Conservation (phyloP, 73 alveolate genomes). For the Uronychia setigera region DNA sequence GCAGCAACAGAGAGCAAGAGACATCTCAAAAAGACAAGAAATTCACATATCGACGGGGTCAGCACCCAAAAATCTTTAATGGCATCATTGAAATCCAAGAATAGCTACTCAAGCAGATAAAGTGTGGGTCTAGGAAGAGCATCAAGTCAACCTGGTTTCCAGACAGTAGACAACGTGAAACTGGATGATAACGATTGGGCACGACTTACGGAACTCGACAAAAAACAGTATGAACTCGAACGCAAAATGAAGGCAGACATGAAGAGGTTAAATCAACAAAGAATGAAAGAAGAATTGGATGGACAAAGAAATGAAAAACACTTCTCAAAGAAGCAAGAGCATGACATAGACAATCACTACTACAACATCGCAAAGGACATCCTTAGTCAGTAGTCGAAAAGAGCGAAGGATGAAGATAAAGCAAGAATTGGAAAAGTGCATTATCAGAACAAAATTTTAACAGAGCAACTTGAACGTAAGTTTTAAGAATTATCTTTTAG, state of each 20-base stretch:
- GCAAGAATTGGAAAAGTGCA: neutral
- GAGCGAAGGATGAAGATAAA: neutral
- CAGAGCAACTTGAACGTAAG: neutral
- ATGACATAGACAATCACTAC: neutral
- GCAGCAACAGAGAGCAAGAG: neutral
- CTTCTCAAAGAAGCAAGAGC: neutral
- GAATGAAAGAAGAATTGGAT: neutral
- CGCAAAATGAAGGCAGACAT: neutral
- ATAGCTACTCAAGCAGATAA: neutral
- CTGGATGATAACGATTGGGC: constrained; percentile 1
- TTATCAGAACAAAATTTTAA: neutral
- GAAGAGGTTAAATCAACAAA: neutral
- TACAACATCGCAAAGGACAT: neutral
- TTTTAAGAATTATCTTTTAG: no score
- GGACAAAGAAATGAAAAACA: neutral
- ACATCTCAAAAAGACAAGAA: neutral
- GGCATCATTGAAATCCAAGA: neutral
- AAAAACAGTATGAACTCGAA: neutral
- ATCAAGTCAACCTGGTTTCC: neutral
- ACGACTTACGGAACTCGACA: neutral
- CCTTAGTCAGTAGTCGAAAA: neutral
- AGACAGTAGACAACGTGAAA: neutral
- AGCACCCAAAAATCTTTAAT: neutral
- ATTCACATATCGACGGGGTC: neutral
- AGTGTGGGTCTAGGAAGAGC: neutral